Evolutionary conservation across 2,329 filamentous ascomycete genomes (phyloP).

Genomic region (Colletotrichum sp.): DNA sequence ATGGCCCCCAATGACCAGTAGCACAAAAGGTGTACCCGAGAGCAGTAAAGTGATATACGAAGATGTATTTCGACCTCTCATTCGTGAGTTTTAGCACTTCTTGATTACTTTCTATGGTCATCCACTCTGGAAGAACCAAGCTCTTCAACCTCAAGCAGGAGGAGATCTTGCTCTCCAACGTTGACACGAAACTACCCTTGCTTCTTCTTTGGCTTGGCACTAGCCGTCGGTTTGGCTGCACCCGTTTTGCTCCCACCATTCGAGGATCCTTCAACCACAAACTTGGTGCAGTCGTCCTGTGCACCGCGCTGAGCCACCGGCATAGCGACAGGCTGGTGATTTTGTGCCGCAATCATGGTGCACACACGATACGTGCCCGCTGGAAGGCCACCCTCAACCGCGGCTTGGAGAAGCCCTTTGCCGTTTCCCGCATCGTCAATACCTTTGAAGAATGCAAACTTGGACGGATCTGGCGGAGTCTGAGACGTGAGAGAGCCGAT

Average conservation of each 20-base stretch:
- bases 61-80: not conserved
- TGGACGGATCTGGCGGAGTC: constrained; percentile 39
- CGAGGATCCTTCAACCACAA: constrained; percentile 38
- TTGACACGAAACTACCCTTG: not conserved
- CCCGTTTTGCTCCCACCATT: not conserved
- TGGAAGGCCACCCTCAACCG: constrained; percentile 50
- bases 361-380: constrained; percentile 55
- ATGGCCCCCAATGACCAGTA: no score
- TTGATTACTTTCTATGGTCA: not conserved
- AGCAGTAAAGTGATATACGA: no score
- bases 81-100: not conserved
- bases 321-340: constrained; percentile 64
- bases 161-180: not conserved
- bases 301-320: constrained; percentile 58
- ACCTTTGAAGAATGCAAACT: constrained; percentile 63
- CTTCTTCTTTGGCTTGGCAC: not conserved
- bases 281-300: constrained; percentile 58
- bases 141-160: not conserved
- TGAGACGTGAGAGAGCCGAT: constrained; percentile 40
- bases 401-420: constrained; percentile 47
- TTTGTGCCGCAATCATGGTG: constrained; percentile 53
- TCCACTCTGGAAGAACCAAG: not conserved
- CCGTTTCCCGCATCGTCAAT: constrained; percentile 57
- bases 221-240: not conserved
- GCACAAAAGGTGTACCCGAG: no score